Conservation (phyloP, 2,329 filamentous ascomycete species). For the Colletotrichum acutatum region DNA sequence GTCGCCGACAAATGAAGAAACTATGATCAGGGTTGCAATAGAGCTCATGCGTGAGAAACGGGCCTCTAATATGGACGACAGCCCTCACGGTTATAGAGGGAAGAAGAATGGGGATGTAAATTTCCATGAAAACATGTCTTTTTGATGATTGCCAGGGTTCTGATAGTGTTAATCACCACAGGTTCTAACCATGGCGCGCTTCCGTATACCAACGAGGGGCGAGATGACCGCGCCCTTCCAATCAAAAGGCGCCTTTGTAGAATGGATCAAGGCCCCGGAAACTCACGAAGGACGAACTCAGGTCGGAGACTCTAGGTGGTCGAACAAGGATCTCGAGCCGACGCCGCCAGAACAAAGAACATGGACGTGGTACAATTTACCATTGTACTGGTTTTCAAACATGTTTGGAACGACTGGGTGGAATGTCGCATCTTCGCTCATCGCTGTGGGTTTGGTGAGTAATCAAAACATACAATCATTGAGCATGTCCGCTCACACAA, state of each 20-base stretch:
- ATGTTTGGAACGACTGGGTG: slow-evolving; percentile 43
- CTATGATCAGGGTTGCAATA: neutral
- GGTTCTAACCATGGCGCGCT: slow-evolving; percentile 8
- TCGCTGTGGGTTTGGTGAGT: slow-evolving; percentile 41
- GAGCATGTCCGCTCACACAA: neutral
- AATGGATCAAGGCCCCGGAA: slow-evolving; percentile 39
- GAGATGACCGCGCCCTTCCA: slow-evolving; percentile 39
- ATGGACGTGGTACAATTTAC: slow-evolving; percentile 44
- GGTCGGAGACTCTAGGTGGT: slow-evolving; percentile 42
- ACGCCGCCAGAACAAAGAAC: slow-evolving; percentile 42
- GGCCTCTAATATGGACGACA: neutral
- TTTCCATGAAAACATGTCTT: no score
- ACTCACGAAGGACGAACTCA: slow-evolving; percentile 31
- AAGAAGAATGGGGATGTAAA: no score
- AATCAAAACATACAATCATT: neutral
- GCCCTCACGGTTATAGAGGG: no score
- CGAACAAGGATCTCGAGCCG: slow-evolving; percentile 45
- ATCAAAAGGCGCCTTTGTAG: slow-evolving; percentile 39
- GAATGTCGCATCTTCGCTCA: slow-evolving; percentile 43
- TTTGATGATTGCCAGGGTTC: neutral
- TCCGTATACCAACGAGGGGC: slow-evolving; percentile 25
- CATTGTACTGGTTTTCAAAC: slow-evolving; percentile 44
- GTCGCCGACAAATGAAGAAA: slow-evolving; percentile 23
- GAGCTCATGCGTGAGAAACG: neutral
- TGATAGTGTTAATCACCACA: neutral